These are phyloP conservation scores for Phytomonas sp. DNA, from an alignment of 208 protist species.

Conservation along the genomic window DNA sequence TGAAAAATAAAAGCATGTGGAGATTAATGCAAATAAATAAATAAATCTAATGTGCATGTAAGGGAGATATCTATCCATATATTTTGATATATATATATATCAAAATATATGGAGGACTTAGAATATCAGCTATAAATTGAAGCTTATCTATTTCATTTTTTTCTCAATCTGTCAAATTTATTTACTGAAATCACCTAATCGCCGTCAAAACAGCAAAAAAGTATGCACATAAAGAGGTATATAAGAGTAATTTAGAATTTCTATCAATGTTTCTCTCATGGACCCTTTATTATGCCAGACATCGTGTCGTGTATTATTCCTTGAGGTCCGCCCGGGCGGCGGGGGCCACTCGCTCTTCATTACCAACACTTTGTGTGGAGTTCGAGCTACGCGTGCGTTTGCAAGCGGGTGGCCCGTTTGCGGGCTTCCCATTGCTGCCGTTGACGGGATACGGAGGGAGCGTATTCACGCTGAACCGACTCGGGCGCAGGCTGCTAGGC, in stretches of 20 bases:
- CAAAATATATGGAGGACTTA: not conserved
- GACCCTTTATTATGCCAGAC: not conserved
- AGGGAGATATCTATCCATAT: not conserved
- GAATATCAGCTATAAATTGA: not conserved
- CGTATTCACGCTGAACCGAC: not conserved
- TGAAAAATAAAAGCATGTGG: not conserved
- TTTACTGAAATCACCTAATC: not conserved
- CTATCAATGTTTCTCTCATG: not conserved
- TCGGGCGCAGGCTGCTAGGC: not conserved
- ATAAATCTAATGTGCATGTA: conserved; percentile 2
- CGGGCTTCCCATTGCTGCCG: not conserved
- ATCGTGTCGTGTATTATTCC: not conserved
- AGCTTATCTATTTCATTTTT: not conserved
- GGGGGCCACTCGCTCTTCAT: not conserved
- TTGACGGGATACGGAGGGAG: not conserved
- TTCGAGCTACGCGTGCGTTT: not conserved
- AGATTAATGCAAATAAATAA: not conserved
- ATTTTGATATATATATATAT: not conserved
- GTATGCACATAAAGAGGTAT: not conserved
- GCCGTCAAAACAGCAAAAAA: not conserved
- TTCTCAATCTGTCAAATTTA: not conserved
- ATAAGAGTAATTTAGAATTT: not conserved
- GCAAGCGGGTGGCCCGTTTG: not conserved
- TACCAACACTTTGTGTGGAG: not conserved
- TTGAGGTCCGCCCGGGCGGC: not conserved